A percentile compares a stretch with the other conserved stretches of the same genome.
phyloP scores from a whole-genome alignment of 176 grass and related monocot genomes.

The Phragmites australis region DNA sequence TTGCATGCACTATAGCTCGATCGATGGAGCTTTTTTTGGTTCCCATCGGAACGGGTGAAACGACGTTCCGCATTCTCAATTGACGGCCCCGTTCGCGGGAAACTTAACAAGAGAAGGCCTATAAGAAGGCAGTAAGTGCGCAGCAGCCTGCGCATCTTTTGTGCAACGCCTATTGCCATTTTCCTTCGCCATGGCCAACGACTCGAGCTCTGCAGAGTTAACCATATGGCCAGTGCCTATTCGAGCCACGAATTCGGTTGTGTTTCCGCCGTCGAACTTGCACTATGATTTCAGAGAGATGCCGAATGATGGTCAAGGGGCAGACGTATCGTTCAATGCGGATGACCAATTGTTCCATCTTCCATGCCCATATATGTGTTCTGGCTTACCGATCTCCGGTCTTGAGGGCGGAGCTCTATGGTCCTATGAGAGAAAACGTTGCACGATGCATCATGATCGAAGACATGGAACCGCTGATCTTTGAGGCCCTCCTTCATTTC shows the following conservation, averaged over 20 bases:
- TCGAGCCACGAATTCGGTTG: background rate
- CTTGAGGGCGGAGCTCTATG: conserved; percentile 45
- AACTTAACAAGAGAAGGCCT: no score
- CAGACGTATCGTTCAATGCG: conserved; percentile 37
- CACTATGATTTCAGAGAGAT: conserved; percentile 28
- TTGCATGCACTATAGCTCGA: no score
- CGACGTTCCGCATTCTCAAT: no score
- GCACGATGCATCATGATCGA: conserved; percentile 31
- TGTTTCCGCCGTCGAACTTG: conserved; percentile 5
- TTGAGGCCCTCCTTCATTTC: conserved; percentile 48
- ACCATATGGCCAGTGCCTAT: no score
- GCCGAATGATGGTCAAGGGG: conserved; percentile 11
- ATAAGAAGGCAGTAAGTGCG: no score
- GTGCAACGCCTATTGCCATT: no score
- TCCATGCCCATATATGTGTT: conserved; percentile 41
- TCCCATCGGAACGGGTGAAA: no score
- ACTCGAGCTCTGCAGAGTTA: conserved; percentile 24
- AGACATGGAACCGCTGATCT: conserved; percentile 47
- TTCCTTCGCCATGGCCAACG: no score
- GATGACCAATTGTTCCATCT: conserved; percentile 17
- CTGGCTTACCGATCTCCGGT: conserved; percentile 44
- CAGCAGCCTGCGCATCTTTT: no score
- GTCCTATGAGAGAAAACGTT: conserved; percentile 34
- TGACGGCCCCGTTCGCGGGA: no score
- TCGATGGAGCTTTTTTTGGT: no score